Percentiles rank a stretch among this genome's conserved stretches.
These are phyloP conservation scores for Aspergillus pseudoterreus DNA, from an alignment of 2,329 filamentous ascomycete genomes.

Conservation along the genomic window DNA sequence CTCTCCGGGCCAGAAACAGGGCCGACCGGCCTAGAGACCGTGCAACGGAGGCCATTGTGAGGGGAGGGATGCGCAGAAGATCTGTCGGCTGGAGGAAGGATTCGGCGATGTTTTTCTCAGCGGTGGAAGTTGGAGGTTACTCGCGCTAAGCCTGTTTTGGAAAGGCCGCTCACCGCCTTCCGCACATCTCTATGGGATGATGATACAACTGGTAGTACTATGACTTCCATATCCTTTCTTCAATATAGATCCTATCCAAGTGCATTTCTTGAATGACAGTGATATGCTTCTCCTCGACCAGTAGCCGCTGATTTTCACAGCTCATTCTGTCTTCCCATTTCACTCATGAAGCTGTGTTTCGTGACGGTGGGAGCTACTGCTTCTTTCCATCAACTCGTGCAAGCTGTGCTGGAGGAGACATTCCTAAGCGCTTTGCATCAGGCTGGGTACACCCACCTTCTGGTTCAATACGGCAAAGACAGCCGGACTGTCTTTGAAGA, in stretches of 20 bases:
- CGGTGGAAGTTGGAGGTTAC: conserved; percentile 10
- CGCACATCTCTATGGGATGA: not conserved
- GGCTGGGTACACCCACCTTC: conserved; percentile 65
- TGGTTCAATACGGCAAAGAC: conserved; percentile 76
- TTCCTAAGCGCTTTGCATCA: conserved; percentile 62
- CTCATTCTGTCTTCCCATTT: not conserved
- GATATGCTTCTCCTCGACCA: not conserved
- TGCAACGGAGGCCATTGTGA: conserved; percentile 38
- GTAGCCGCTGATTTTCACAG: not conserved
- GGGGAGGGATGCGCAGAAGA: not conserved
- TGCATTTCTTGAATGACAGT: not conserved
- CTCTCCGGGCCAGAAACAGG: conserved; percentile 29
- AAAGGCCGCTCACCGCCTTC: conserved; percentile 2
- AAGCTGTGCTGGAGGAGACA: conserved; percentile 56
- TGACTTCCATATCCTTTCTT: not conserved
- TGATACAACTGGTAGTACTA: not conserved
- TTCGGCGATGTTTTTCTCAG: conserved; percentile 24
- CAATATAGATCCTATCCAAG: not conserved
- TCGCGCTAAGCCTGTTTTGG: conserved; percentile 21
- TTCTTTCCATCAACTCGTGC: conserved; percentile 69
- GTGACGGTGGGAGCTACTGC: conserved; percentile 92
- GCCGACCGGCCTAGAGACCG: conserved; percentile 37
- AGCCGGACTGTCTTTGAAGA: conserved; percentile 53
- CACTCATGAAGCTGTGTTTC: conserved; percentile 57
- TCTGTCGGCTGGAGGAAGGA: conserved; percentile 11